Conservation (phyloP, 805 yeast genomes). For the Ogataea nonfermentans region DNA sequence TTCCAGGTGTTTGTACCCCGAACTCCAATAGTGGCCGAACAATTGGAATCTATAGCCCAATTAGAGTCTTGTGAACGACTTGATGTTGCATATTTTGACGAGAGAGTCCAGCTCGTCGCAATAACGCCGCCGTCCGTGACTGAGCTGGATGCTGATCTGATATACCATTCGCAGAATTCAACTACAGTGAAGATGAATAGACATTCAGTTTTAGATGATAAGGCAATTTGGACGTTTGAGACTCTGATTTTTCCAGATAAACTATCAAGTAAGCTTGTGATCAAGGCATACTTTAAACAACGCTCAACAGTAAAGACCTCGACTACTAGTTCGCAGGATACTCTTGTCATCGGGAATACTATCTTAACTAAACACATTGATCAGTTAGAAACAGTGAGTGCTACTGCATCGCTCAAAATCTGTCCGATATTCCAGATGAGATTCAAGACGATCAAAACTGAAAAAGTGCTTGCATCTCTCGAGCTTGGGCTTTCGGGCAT, state of each 20-base stretch:
- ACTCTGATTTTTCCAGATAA: slow-evolving; percentile 22
- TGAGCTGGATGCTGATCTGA: slow-evolving; percentile 11
- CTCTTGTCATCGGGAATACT: slow-evolving; percentile 16
- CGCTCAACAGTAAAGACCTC: slow-evolving; percentile 12
- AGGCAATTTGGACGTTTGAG: slow-evolving; percentile 19
- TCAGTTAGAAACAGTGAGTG: slow-evolving; percentile 9
- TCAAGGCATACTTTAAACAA: slow-evolving; percentile 21
- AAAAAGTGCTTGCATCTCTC: slow-evolving; percentile 27
- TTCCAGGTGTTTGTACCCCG: slow-evolving; percentile 6
- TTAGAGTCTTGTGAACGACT: slow-evolving; percentile 1
- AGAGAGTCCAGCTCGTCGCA: slow-evolving; percentile 12
- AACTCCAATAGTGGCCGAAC: not conserved
- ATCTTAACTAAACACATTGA: slow-evolving; percentile 6
- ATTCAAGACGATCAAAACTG: slow-evolving; percentile 27
- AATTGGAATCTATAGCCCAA: slow-evolving; percentile 1
- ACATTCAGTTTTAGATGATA: not conserved
- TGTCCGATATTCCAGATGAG: slow-evolving; percentile 31
- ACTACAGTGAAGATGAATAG: not conserved
- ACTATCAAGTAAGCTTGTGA: slow-evolving; percentile 14
- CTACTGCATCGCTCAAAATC: slow-evolving; percentile 14
- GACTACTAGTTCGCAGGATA: slow-evolving; percentile 2
- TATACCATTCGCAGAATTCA: slow-evolving; percentile 13
- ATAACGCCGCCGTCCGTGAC: slow-evolving; percentile 5
- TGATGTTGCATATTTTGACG: slow-evolving; percentile 20
- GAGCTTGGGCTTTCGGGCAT: slow-evolving; percentile 23